These are phyloP conservation scores for Suillus cothurnatus DNA, from an alignment of 768 basidiomycete genomes.

Conservation along the genomic window DNA sequence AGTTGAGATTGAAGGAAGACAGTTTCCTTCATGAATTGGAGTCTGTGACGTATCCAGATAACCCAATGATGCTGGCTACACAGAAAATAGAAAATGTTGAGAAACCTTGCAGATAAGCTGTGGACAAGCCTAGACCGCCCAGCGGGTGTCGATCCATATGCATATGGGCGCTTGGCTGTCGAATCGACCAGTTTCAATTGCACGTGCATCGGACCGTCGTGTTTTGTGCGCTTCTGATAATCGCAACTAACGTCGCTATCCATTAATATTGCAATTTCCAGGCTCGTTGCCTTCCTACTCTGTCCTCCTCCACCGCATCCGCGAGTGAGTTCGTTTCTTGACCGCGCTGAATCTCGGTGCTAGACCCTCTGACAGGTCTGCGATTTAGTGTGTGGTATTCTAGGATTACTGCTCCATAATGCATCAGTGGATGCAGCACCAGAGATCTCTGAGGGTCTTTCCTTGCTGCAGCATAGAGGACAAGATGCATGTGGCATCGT, in stretches of 20 bases:
- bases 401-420: slow-evolving; percentile 86
- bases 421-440: slow-evolving; percentile 70
- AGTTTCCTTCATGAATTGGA: neutral
- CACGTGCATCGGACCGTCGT: neutral
- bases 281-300: neutral
- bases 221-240: neutral
- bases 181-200: neutral
- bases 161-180: too few species aligned
- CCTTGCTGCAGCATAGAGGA: slow-evolving; percentile 93
- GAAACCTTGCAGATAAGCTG: neutral
- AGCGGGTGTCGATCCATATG: too few species aligned
- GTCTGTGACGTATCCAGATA: neutral
- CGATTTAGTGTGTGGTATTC: slow-evolving; percentile 82
- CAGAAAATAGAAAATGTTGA: neutral
- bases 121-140: neutral
- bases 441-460: slow-evolving; percentile 95
- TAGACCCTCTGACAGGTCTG: slow-evolving; percentile 5
- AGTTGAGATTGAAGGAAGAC: neutral
- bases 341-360: slow-evolving; percentile 10
- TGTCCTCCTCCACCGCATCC: slow-evolving; percentile 8
- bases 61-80: neutral
- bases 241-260: neutral
- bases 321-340: slow-evolving; percentile 28
- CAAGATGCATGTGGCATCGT: slow-evolving; percentile 98
- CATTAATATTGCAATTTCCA: neutral